Evolutionary conservation across 129 eudicot genomes (phyloP).

Genomic region (Artemisia tridentata): DNA sequence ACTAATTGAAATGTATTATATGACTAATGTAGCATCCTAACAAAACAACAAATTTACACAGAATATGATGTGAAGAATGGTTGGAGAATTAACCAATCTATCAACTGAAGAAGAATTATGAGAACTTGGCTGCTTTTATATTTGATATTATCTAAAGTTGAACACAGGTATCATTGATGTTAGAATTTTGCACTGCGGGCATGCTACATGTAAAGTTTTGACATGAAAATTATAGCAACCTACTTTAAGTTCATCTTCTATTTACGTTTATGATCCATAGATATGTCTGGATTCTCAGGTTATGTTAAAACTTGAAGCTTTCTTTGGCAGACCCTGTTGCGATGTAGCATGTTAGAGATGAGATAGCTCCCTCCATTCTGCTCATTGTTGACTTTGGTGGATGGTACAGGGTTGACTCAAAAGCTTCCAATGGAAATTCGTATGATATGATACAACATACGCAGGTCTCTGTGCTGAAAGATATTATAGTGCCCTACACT

Average conservation of each 20-base stretch:
- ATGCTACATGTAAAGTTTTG: slow-evolving; percentile 7
- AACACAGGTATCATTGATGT: not conserved
- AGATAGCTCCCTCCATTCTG: slow-evolving; percentile 78
- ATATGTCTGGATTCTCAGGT: slow-evolving; percentile 58
- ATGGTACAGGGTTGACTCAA: slow-evolving; percentile 83
- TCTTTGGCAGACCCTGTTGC: slow-evolving; percentile 99
- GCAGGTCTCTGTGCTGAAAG: slow-evolving; percentile 87
- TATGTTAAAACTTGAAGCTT: slow-evolving; percentile 87
- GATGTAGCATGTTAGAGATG: slow-evolving; percentile 87
- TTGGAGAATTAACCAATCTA: not conserved
- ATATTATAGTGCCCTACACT: slow-evolving; percentile 88
- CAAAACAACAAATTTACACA: not conserved
- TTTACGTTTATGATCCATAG: slow-evolving; percentile 15
- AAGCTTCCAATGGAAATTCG: slow-evolving; percentile 53
- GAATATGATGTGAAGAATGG: not conserved
- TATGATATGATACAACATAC: slow-evolving; percentile 81
- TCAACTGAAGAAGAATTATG: not conserved
- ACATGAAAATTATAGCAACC: slow-evolving; percentile 7
- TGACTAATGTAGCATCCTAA: not conserved
- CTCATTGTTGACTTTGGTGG: slow-evolving; percentile 98
- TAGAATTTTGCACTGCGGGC: slow-evolving; percentile 7
- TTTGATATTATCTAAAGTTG: not conserved
- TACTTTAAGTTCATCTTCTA: slow-evolving; percentile 6
- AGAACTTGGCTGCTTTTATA: not conserved
- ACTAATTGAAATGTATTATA: not conserved